phyloP scores from a whole-genome alignment of 2,329 filamentous ascomycete species.

The Beauveria bassiana region DNA sequence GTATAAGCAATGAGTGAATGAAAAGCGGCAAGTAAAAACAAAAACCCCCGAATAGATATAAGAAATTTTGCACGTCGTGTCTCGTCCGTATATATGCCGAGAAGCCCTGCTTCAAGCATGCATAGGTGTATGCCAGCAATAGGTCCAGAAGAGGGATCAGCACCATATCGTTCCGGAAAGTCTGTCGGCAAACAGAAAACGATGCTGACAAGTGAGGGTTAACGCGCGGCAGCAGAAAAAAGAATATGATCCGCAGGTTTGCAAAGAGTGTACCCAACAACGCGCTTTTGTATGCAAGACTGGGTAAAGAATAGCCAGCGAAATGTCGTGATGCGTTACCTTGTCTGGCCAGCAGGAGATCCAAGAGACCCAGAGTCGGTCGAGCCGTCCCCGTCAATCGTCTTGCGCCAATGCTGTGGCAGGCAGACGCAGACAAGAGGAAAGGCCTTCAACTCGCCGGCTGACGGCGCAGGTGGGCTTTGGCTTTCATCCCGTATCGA shows the following conservation, averaged over 20 bases:
- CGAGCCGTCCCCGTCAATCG: slow-evolving; percentile 80
- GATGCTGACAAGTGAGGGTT: background rate
- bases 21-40: background rate
- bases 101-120: background rate
- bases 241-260: background rate
- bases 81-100: background rate
- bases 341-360: background rate
- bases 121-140: background rate
- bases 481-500: slow-evolving; percentile 56
- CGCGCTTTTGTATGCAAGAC: slow-evolving; percentile 7
- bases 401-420: slow-evolving; percentile 93
- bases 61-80: slow-evolving; percentile 6
- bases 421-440: slow-evolving; percentile 93
- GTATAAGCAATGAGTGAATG: slow-evolving; percentile 9
- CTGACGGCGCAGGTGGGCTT: slow-evolving; percentile 50
- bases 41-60: background rate
- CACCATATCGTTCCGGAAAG: background rate
- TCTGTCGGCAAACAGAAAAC: background rate
- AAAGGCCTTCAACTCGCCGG: slow-evolving; percentile 93
- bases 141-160: background rate
- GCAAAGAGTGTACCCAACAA: slow-evolving; percentile 2
- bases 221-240: background rate
- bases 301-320: background rate
- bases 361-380: slow-evolving; percentile 51
- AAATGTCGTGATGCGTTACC: background rate